A percentile compares a stretch with the other conserved stretches of the same genome.
These are phyloP conservation scores for Galium porrigens DNA, from an alignment of 305 asterid genomes.

Conservation along the genomic window DNA sequence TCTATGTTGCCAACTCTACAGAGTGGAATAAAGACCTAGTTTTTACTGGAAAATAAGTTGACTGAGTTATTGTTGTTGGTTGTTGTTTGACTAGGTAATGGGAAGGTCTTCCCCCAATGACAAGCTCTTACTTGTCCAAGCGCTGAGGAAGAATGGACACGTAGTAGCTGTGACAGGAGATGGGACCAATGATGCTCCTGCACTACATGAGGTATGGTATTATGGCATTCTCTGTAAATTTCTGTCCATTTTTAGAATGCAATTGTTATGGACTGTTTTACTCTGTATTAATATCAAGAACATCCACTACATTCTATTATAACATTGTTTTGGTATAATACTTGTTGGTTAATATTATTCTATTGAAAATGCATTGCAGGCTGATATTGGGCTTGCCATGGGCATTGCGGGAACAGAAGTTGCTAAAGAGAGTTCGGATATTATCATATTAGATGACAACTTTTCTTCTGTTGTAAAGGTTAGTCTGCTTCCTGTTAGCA, in stretches of 20 bases:
- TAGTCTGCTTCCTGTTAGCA: slow-evolving; percentile 17
- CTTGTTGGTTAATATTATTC: not conserved
- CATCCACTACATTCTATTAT: not conserved
- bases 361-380: slow-evolving; percentile 29
- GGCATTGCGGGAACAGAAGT: slow-evolving; percentile 97
- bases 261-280: not conserved
- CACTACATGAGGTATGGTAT: slow-evolving; percentile 64
- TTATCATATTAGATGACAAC: slow-evolving; percentile 84
- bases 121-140: slow-evolving; percentile 87
- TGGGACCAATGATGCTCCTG: slow-evolving; percentile 99
- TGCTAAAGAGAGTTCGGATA: slow-evolving; percentile 95
- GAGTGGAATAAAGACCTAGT: not conserved
- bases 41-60: not conserved
- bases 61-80: not conserved
- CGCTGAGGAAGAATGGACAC: slow-evolving; percentile 74
- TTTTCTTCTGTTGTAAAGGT: slow-evolving; percentile 96
- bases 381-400: slow-evolving; percentile 98
- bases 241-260: not conserved
- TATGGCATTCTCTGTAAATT: slow-evolving; percentile 10
- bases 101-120: slow-evolving; percentile 96
- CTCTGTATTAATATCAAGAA: not conserved
- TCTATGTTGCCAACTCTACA: too few species aligned
- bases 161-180: slow-evolving; percentile 99
- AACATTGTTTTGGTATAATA: not conserved
- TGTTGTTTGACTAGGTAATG: slow-evolving; percentile 53